Conservation (phyloP, 495 filamentous ascomycete species). For the Penicillium verhagenii region DNA sequence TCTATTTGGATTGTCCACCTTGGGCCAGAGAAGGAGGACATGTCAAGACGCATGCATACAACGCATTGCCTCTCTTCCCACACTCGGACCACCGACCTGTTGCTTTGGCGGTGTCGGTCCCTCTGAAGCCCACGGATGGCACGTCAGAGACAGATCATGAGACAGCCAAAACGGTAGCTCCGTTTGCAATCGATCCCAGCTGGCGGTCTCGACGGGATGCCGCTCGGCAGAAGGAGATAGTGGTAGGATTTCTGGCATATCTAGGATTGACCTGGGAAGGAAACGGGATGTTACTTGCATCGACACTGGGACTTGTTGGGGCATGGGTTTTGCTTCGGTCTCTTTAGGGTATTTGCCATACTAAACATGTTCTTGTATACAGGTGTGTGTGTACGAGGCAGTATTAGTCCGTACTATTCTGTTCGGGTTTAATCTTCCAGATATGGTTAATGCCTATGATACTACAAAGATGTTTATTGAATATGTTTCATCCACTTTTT, state of each 20-base stretch:
- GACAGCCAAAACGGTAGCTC: slow-evolving; percentile 35
- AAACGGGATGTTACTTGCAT: slow-evolving; percentile 46
- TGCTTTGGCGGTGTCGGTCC: slow-evolving; percentile 61
- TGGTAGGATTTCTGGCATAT: slow-evolving; percentile 58
- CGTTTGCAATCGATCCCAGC: slow-evolving; percentile 53
- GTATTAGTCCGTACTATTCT: too few species aligned
- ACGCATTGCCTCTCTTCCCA: slow-evolving; percentile 68
- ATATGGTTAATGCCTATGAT: neutral
- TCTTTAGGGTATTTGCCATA: slow-evolving; percentile 20
- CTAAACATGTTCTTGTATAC: neutral
- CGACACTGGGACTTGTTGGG: slow-evolving; percentile 40
- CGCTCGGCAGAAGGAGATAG: slow-evolving; percentile 56
- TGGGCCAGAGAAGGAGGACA: slow-evolving; percentile 37
- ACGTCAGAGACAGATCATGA: slow-evolving; percentile 14
- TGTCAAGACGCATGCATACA: slow-evolving; percentile 59
- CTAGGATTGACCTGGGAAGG: slow-evolving; percentile 62
- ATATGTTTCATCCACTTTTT: neutral
- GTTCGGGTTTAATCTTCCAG: neutral
- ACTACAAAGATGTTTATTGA: neutral
- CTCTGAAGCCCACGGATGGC: slow-evolving; percentile 36
- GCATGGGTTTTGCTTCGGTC: slow-evolving; percentile 48
- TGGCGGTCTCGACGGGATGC: slow-evolving; percentile 49
- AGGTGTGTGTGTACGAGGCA: neutral
- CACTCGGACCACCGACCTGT: slow-evolving; percentile 87
- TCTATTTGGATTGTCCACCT: slow-evolving; percentile 66